phyloP scores from a whole-genome alignment of 805 yeast species.

The Suhomyces tanzawaensis region DNA sequence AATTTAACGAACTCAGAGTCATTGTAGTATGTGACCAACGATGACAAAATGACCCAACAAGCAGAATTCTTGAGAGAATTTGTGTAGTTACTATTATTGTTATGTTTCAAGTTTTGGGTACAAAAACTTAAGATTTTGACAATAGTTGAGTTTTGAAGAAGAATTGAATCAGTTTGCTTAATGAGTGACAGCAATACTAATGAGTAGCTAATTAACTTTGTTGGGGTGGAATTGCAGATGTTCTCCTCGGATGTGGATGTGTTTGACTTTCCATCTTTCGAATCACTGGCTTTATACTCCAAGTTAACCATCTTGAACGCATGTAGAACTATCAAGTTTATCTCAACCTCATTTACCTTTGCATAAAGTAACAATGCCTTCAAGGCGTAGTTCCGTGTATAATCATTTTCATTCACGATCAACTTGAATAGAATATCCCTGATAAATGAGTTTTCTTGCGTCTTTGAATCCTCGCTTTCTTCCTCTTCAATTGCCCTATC shows the following conservation, averaged over 20 bases:
- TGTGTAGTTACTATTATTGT: conserved; percentile 17
- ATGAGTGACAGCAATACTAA: conserved; percentile 36
- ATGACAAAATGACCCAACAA: conserved; percentile 42
- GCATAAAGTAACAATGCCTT: conserved; percentile 31
- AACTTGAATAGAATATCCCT: conserved; percentile 30
- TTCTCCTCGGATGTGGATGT: conserved; percentile 15
- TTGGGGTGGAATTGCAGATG: conserved; percentile 15
- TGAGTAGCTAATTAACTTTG: conserved; percentile 31
- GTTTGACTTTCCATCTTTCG: conserved; percentile 7
- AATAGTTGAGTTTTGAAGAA: conserved; percentile 38
- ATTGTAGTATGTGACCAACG: conserved; percentile 39
- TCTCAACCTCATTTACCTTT: conserved; percentile 29
- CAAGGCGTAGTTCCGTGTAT: conserved; percentile 37
- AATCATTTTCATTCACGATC: conserved; percentile 30
- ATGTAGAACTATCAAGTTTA: conserved; percentile 33
- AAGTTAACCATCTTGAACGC: conserved; percentile 29
- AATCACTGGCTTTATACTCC: conserved; percentile 21
- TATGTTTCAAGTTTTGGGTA: conserved; percentile 44
- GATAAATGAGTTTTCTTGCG: conserved; percentile 23
- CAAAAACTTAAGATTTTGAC: conserved; percentile 44
- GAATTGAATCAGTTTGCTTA: conserved; percentile 32
- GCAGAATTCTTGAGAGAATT: conserved; percentile 27
- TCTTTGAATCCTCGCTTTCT: conserved; percentile 14
- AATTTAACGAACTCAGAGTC: conserved; percentile 42
- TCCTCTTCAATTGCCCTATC: conserved; percentile 15